These are phyloP conservation scores for Coffea canephora DNA, from an alignment of 257 asterid genomes.

Conservation along the genomic window DNA sequence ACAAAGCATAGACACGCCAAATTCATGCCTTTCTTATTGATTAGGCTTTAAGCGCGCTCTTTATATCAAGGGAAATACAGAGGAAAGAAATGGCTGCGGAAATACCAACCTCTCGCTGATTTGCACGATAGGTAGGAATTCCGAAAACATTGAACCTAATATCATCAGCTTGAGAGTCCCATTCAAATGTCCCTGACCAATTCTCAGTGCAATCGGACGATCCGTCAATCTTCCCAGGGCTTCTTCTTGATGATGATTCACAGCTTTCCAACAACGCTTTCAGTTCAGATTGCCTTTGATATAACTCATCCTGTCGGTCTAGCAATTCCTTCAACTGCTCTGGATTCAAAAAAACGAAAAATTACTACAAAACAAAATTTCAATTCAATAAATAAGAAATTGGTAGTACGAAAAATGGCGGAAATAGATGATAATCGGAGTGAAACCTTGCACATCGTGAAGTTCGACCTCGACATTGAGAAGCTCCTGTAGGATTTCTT, in stretches of 20 bases:
- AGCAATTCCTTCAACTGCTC: constrained; percentile 73
- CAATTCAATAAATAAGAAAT: neutral
- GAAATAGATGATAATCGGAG: neutral
- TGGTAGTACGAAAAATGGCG: neutral
- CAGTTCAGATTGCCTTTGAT: constrained; percentile 73
- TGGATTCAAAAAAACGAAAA: constrained; percentile 13
- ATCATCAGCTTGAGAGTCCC: constrained; percentile 87
- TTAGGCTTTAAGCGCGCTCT: no score
- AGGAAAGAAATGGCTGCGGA: neutral
- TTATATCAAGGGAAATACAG: neutral
- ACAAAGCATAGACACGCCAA: no score
- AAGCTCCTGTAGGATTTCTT: constrained; percentile 71
- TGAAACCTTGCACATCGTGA: constrained; percentile 72
- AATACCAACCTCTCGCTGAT: constrained; percentile 79
- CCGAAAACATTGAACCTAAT: constrained; percentile 84
- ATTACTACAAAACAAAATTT: neutral
- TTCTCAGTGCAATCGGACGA: constrained; percentile 58
- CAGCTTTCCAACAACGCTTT: constrained; percentile 60
- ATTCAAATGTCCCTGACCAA: constrained; percentile 76
- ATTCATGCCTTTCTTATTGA: neutral
- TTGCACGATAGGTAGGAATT: constrained; percentile 79
- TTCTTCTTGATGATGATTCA: constrained; percentile 44
- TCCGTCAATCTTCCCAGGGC: constrained; percentile 38
- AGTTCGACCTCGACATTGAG: constrained; percentile 80
- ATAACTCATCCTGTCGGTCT: constrained; percentile 73